These are phyloP conservation scores for Phytophthora hybrid DNA, from an alignment of 352 stramenopile species.

Conservation along the genomic window DNA sequence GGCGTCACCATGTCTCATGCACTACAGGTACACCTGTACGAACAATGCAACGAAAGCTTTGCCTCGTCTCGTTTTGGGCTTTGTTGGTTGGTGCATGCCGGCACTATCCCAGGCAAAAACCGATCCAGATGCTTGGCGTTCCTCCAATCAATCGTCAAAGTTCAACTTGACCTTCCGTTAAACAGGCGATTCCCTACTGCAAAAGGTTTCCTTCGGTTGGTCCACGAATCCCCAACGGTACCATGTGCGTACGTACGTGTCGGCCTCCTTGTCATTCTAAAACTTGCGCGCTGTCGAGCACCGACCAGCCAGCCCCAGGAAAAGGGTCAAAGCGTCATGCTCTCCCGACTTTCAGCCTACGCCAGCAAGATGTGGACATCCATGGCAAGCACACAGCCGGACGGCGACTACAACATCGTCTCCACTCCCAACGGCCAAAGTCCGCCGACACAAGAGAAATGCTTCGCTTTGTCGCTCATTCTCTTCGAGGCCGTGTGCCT, in stretches of 20 bases:
- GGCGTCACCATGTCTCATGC: background rate
- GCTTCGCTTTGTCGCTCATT: conserved; percentile 52
- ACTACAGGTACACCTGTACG: background rate
- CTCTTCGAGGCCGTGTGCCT: conserved; percentile 56
- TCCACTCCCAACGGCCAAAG: background rate
- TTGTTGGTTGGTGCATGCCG: background rate
- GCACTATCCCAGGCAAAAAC: conserved; percentile 1
- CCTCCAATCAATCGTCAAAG: conserved; percentile 10
- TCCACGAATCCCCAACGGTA: conserved; percentile 2
- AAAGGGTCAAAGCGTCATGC: background rate
- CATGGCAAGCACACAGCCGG: background rate
- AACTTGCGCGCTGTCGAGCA: background rate
- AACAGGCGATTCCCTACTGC: background rate
- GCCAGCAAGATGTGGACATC: conserved; percentile 1
- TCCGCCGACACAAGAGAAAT: conserved; percentile 6
- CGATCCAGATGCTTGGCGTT: background rate
- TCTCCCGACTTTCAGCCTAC: conserved; percentile 6
- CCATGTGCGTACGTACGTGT: background rate
- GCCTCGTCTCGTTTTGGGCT: conserved; percentile 5
- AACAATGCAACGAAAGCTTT: conserved; percentile 4
- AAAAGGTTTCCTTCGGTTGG: conserved; percentile 4
- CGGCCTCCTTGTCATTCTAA: background rate
- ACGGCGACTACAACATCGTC: conserved; percentile 8
- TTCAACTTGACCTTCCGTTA: conserved; percentile 14
- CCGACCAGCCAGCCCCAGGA: background rate